Evolutionary conservation across 208 protist species (phyloP).

Genomic region (Polymyxa betae): DNA sequence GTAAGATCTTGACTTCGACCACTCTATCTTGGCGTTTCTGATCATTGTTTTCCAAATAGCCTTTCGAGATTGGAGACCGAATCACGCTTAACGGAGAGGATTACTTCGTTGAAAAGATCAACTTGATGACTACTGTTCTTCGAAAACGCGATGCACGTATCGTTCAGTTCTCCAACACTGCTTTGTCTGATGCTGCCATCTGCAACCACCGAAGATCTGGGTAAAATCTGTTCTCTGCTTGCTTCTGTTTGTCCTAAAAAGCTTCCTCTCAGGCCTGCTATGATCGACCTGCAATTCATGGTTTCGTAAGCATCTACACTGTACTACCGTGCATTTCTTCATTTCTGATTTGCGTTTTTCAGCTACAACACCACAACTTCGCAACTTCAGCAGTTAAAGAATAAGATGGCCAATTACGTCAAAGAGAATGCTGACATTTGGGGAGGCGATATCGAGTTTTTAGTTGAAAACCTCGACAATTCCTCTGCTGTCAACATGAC

Average conservation of each 20-base stretch:
- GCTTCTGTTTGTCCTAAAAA: background rate
- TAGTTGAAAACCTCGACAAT: background rate
- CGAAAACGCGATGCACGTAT: background rate
- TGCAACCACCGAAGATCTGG: constrained; percentile 20
- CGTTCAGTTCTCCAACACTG: background rate
- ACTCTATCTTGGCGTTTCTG: background rate
- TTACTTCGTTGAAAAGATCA: constrained; percentile 20
- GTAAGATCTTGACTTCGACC: too few relatives aligned
- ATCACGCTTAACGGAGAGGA: constrained; percentile 37
- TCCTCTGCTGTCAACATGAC: background rate
- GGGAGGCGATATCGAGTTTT: background rate
- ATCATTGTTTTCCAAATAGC: background rate
- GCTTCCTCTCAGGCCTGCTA: background rate
- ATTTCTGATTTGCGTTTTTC: too few relatives aligned
- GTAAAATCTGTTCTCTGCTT: background rate
- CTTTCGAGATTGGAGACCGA: constrained; percentile 11
- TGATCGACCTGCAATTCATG: constrained; percentile 14
- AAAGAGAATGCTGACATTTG: constrained; percentile 36
- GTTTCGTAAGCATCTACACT: too few relatives aligned
- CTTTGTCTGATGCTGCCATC: background rate
- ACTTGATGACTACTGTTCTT: background rate
- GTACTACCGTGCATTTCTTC: too few relatives aligned
- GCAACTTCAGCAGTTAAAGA: constrained; percentile 36
- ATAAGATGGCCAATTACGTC: background rate
- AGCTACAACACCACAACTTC: background rate